phyloP scores from a whole-genome alignment of 23 red algal species.

The Cyanidiococcus yangmingshanensis region DNA sequence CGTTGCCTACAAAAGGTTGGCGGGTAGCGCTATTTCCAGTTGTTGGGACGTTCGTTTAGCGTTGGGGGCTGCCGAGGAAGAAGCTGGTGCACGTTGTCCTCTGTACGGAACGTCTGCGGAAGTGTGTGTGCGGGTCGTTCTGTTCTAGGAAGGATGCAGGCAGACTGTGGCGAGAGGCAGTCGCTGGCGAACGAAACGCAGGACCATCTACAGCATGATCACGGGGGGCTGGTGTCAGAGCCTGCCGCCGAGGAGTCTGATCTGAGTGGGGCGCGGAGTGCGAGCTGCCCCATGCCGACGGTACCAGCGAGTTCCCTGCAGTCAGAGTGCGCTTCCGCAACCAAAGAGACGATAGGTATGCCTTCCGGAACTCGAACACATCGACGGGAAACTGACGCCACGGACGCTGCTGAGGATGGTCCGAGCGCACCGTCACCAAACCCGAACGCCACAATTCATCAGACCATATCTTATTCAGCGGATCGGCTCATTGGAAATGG shows the following conservation, averaged over 20 bases:
- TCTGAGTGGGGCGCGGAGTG: neutral
- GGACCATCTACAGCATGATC: neutral
- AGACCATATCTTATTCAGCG: constrained; percentile 78
- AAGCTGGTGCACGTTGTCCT: too few relatives aligned
- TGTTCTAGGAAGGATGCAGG: too few relatives aligned
- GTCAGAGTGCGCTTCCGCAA: neutral
- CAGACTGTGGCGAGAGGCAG: neutral
- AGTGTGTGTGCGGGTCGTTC: too few relatives aligned
- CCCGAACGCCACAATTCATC: constrained; percentile 14
- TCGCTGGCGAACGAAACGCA: neutral
- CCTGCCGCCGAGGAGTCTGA: neutral
- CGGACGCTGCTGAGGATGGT: neutral
- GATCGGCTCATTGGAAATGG: constrained; percentile 88
- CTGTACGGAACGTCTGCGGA: too few relatives aligned
- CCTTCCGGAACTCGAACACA: neutral
- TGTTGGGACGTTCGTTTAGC: too few relatives aligned
- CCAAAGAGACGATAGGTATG: neutral
- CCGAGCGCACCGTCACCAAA: neutral
- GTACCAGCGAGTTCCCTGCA: neutral
- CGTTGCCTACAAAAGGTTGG: too few relatives aligned
- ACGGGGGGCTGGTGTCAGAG: neutral
- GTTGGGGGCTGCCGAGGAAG: too few relatives aligned
- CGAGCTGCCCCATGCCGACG: neutral
- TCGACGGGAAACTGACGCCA: neutral
- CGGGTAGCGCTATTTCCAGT: too few relatives aligned